These are phyloP conservation scores for Sisymbrium irio DNA, from an alignment of 345 rosid genomes.

Conservation along the genomic window DNA sequence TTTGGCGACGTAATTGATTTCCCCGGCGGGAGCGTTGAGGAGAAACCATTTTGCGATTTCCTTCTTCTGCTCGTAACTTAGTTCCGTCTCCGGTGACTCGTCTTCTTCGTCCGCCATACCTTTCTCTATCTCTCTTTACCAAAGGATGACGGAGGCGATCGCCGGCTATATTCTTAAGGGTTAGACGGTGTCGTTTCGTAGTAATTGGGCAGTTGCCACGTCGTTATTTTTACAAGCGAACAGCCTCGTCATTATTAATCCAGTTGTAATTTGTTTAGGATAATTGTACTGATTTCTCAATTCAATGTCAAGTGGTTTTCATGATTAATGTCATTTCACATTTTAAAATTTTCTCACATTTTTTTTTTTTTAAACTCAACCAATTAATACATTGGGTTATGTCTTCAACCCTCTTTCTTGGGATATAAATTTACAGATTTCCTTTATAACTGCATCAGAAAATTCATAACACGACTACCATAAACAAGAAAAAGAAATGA, in stretches of 20 bases:
- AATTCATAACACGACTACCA: not conserved
- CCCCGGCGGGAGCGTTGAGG: constrained; percentile 92
- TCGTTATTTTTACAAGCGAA: not conserved
- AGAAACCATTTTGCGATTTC: constrained; percentile 99
- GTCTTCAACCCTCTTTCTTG: not conserved
- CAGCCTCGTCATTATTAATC: not conserved
- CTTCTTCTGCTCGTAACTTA: constrained; percentile 70
- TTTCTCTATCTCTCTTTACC: not conserved
- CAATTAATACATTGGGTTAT: no score
- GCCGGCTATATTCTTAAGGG: constrained; percentile 34
- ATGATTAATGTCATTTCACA: not conserved
- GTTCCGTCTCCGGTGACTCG: constrained; percentile 45
- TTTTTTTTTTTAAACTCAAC: no score
- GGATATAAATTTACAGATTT: not conserved
- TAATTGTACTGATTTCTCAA: no score
- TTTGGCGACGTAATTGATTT: constrained; percentile 94
- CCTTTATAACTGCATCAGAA: not conserved
- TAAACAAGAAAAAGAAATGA: not conserved
- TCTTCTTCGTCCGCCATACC: constrained; percentile 60
- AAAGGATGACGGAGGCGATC: constrained; percentile 14
- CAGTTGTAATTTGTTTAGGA: no score
- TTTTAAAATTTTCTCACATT: no score
- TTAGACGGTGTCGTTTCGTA: constrained; percentile 9
- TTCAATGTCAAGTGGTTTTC: not conserved
- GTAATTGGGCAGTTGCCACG: not conserved